Evolutionary conservation across 371 early-diverging fungal species (phyloP).

Genomic region (Saksenaea vasiformis): DNA sequence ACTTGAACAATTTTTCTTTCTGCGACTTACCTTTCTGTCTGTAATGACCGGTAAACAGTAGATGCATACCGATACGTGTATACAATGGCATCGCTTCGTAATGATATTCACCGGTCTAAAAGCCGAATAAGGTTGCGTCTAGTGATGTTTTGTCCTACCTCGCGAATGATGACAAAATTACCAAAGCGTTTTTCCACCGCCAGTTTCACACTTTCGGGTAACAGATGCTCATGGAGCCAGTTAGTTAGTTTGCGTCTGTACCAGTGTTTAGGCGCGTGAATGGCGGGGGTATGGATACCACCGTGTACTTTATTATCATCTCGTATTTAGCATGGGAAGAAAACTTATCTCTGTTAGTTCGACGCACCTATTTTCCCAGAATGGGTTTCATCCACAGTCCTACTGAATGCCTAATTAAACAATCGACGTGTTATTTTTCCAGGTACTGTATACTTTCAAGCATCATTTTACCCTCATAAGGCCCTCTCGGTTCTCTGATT

Average conservation of each 20-base stretch:
- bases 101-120: slow-evolving; percentile 40
- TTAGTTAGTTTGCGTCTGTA: slow-evolving; percentile 27
- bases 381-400: slow-evolving; percentile 20
- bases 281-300: slow-evolving; percentile 34
- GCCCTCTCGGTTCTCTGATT: slow-evolving; percentile 18
- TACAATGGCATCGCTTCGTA: slow-evolving; percentile 61
- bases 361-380: slow-evolving; percentile 14
- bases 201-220: slow-evolving; percentile 30
- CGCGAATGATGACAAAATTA: slow-evolving; percentile 46
- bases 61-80: slow-evolving; percentile 57
- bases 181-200: slow-evolving; percentile 49
- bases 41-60: slow-evolving; percentile 46
- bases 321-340: not conserved
- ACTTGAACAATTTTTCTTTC: not conserved
- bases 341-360: not conserved
- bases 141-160: slow-evolving; percentile 19
- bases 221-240: slow-evolving; percentile 31
- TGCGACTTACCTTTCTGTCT: slow-evolving; percentile 32
- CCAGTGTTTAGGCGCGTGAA: slow-evolving; percentile 25
- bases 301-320: slow-evolving; percentile 10
- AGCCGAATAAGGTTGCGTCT: not conserved
- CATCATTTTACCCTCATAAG: slow-evolving; percentile 22
- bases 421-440: not conserved
- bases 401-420: slow-evolving; percentile 13
- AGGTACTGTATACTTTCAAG: not conserved